A percentile compares a stretch with the other conserved stretches of the same genome.
Conservation (phyloP, 495 filamentous ascomycete genomes). For the Neurospora pannonica region DNA sequence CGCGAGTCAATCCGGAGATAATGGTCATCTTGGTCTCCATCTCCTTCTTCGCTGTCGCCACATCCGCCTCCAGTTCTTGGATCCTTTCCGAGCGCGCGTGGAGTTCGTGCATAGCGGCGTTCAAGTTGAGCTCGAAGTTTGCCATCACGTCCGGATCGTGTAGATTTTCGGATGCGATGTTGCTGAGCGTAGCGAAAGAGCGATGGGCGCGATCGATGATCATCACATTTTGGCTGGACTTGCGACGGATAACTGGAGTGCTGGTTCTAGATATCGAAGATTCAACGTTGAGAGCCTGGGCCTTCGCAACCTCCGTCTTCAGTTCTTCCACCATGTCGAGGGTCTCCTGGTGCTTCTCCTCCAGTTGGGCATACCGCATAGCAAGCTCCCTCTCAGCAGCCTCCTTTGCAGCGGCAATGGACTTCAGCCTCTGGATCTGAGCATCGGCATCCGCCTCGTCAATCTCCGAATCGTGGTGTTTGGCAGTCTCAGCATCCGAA, state of each 20-base stretch:
- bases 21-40: constrained; percentile 94
- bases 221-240: constrained; percentile 87
- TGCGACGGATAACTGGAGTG: constrained; percentile 72
- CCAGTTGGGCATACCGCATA: constrained; percentile 70
- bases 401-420: constrained; percentile 66
- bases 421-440: constrained; percentile 64
- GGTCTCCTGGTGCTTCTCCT: constrained; percentile 70
- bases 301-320: constrained; percentile 73
- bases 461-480: constrained; percentile 15
- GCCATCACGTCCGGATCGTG: constrained; percentile 74
- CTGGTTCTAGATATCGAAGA: constrained; percentile 54
- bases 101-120: constrained; percentile 86
- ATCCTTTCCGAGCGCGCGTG: constrained; percentile 80
- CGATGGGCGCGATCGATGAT: constrained; percentile 86
- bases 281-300: constrained; percentile 46
- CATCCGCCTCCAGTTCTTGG: constrained; percentile 77
- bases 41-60: constrained; percentile 76
- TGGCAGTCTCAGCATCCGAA: constrained; percentile 46
- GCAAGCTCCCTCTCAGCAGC: constrained; percentile 59
- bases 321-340: constrained; percentile 81
- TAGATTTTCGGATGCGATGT: constrained; percentile 78
- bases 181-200: constrained; percentile 80
- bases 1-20: constrained; percentile 86
- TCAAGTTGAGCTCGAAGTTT: constrained; percentile 86
- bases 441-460: constrained; percentile 32